phyloP scores from a whole-genome alignment of 2,329 filamentous ascomycete species.

The Fusarium compactum region DNA sequence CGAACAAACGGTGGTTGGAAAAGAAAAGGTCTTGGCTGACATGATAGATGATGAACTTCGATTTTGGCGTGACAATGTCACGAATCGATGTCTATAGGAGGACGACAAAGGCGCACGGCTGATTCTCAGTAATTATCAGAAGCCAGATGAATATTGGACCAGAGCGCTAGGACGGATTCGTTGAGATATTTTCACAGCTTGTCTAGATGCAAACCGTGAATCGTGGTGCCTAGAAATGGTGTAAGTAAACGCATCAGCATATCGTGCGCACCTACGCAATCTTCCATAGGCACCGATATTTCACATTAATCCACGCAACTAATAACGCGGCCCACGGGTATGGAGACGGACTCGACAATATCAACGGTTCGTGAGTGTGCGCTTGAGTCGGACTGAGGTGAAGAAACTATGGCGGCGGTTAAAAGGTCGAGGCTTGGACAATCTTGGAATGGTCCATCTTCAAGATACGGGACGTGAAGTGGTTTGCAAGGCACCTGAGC shows the following conservation, averaged over 20 bases:
- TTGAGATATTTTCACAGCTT: background rate
- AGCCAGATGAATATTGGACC: background rate
- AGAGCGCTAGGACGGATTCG: background rate
- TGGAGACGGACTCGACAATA: constrained; percentile 5
- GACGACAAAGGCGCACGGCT: background rate
- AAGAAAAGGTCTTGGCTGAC: constrained; percentile 6
- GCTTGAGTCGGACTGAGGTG: constrained; percentile 1
- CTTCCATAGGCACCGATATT: constrained; percentile 22
- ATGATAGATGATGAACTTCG: constrained; percentile 10
- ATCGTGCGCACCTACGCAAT: background rate
- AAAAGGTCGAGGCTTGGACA: constrained; percentile 36
- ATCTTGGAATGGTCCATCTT: constrained; percentile 39
- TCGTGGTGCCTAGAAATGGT: constrained; percentile 27
- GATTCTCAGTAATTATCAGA: background rate
- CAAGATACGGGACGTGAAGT: constrained; percentile 25
- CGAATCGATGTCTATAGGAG: constrained; percentile 9
- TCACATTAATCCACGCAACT: constrained; percentile 18
- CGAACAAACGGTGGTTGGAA: constrained; percentile 7
- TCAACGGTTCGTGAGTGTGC: constrained; percentile 1
- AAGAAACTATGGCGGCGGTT: constrained; percentile 30
- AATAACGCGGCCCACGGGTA: constrained; percentile 17
- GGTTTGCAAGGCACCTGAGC: constrained; percentile 31
- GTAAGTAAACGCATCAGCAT: constrained; percentile 22
- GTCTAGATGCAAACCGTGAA: background rate
- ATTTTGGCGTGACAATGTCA: constrained; percentile 15